Percentiles rank a stretch among this genome's conserved stretches.
These are phyloP conservation scores for Neofusicoccum ribis DNA, from an alignment of 2,329 filamentous ascomycete genomes.

Conservation along the genomic window DNA sequence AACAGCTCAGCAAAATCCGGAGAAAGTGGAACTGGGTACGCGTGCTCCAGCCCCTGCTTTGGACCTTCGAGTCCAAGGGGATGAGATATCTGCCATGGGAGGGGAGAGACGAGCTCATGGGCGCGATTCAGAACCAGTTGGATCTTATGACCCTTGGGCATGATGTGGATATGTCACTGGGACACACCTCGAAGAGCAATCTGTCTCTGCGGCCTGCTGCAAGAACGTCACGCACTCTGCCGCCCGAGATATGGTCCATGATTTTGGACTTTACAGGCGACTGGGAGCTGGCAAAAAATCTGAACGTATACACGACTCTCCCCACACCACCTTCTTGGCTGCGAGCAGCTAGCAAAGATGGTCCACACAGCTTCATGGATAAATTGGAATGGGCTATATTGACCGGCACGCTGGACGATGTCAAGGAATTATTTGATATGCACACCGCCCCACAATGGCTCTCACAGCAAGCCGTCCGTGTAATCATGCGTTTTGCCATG, in stretches of 20 bases:
- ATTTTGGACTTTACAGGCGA: slow-evolving; percentile 82
- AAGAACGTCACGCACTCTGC: slow-evolving; percentile 51
- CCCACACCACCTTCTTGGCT: slow-evolving; percentile 73
- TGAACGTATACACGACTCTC: slow-evolving; percentile 78
- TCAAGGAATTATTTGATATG: slow-evolving; percentile 71
- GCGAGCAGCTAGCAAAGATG: slow-evolving; percentile 61
- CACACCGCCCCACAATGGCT: slow-evolving; percentile 71
- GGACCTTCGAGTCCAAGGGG: slow-evolving; percentile 65
- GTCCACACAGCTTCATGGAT: slow-evolving; percentile 70
- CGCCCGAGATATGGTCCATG: slow-evolving; percentile 85
- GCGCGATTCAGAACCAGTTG: slow-evolving; percentile 74
- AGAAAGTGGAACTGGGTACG: slow-evolving; percentile 86
- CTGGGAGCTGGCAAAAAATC: slow-evolving; percentile 83
- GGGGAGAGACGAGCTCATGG: slow-evolving; percentile 66
- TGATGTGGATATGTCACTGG: slow-evolving; percentile 58
- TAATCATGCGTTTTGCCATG: slow-evolving; percentile 89
- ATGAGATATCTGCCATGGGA: slow-evolving; percentile 55
- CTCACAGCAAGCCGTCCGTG: slow-evolving; percentile 77
- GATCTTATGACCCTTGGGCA: slow-evolving; percentile 73
- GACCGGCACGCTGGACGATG: slow-evolving; percentile 66
- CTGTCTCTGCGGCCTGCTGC: background rate
- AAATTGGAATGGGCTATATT: slow-evolving; percentile 85
- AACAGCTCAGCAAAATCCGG: slow-evolving; percentile 80
- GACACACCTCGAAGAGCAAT: slow-evolving; percentile 32
- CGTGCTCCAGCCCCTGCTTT: slow-evolving; percentile 75